Evolutionary conservation across 805 yeast species (phyloP).

Genomic region (Lipomyces starkeyi): DNA sequence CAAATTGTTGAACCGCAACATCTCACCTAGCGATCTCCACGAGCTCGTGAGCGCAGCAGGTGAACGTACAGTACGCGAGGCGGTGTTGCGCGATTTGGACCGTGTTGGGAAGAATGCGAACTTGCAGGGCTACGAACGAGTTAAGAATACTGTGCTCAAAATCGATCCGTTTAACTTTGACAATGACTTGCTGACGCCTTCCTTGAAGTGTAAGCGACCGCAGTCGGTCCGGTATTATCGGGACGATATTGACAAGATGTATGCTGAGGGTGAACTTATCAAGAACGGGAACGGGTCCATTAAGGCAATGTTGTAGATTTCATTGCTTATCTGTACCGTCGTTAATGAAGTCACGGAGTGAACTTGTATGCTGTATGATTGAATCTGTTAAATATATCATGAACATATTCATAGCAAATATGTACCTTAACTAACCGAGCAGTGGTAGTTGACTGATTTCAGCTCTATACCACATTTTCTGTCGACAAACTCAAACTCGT

Average conservation of each 20-base stretch:
- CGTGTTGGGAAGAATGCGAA: conserved; percentile 46
- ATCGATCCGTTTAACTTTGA: conserved; percentile 66
- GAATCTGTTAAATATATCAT: not conserved
- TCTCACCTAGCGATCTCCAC: conserved; percentile 42
- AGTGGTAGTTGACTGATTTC: no score
- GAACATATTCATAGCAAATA: not conserved
- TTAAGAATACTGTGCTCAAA: conserved; percentile 59
- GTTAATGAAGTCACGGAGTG: not conserved
- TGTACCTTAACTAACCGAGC: no score
- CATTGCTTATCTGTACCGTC: not conserved
- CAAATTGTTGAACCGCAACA: conserved; percentile 39
- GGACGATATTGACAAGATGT: conserved; percentile 52
- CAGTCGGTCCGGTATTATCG: conserved; percentile 55
- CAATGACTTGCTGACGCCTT: conserved; percentile 71
- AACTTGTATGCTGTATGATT: not conserved
- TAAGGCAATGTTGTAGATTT: conserved; percentile 7
- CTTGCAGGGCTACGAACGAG: conserved; percentile 66
- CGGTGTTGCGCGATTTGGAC: conserved; percentile 51
- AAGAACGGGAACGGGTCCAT: conserved; percentile 4
- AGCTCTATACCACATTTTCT: no score
- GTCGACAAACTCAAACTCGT: no score
- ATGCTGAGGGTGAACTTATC: conserved; percentile 53
- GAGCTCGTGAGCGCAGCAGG: conserved; percentile 44
- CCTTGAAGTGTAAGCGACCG: conserved; percentile 61
- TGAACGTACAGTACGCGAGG: conserved; percentile 49